Conservation (phyloP, 306 rosid species). For the Spatholobus suberectus region DNA sequence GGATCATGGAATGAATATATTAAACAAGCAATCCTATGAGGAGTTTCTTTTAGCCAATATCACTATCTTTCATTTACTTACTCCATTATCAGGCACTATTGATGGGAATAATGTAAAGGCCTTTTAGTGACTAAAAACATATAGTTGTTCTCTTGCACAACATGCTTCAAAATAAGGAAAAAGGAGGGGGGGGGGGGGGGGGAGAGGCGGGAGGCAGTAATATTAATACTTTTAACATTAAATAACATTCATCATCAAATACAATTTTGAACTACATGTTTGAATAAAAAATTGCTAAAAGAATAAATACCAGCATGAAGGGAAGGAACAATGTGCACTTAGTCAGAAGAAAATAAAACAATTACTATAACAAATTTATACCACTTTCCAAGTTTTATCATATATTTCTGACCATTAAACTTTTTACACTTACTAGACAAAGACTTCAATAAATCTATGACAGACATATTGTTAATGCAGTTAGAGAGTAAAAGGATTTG, state of each 20-base stretch:
- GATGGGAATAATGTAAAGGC: neutral
- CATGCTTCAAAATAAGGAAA: slow-evolving; percentile 9
- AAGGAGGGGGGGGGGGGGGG: no score
- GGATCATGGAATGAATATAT: neutral
- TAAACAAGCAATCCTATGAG: neutral
- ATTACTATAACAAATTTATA: neutral
- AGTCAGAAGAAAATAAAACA: neutral
- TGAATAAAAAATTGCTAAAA: neutral
- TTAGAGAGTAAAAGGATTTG: no score
- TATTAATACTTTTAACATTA: neutral
- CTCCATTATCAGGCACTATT: neutral
- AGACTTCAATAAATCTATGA: no score
- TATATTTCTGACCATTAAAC: slow-evolving; percentile 64
- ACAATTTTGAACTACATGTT: neutral
- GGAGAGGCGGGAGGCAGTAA: neutral
- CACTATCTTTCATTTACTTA: neutral
- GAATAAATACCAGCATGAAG: neutral
- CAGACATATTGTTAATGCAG: no score
- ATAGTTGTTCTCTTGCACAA: neutral
- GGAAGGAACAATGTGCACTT: slow-evolving; percentile 30
- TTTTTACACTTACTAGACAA: no score
- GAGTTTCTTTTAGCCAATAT: neutral
- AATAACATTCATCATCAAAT: neutral
- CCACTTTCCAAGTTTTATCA: slow-evolving; percentile 16
- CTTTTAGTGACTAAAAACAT: neutral